Evolutionary conservation across 2,329 filamentous ascomycete genomes (phyloP).

Genomic region (Cryphonectria radicalis): DNA sequence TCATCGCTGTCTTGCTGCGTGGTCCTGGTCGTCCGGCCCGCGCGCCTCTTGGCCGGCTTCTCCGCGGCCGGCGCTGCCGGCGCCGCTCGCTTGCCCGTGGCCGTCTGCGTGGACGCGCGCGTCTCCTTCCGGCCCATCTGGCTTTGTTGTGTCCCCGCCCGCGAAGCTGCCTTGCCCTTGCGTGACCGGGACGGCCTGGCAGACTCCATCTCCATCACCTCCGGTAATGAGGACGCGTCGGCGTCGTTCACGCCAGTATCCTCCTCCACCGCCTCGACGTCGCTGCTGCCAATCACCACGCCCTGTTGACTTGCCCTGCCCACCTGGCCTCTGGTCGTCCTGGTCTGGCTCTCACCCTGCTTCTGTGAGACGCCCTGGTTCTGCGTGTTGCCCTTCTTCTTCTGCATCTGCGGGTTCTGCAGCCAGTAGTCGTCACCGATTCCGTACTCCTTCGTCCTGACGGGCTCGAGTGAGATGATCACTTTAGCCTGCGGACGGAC

Average conservation of each 20-base stretch:
- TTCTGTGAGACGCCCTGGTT: conserved; percentile 24
- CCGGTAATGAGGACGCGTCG: conserved; percentile 27
- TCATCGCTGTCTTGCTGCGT: conserved; percentile 37
- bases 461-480: conserved; percentile 74
- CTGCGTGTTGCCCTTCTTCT: conserved; percentile 36
- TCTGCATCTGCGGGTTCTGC: conserved; percentile 50
- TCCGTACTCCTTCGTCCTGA: conserved; percentile 71
- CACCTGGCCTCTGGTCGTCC: neutral
- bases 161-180: conserved; percentile 40
- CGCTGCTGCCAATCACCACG: conserved; percentile 44
- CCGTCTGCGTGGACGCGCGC: conserved; percentile 28
- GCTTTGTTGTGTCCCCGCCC: conserved; percentile 35
- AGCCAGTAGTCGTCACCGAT: conserved; percentile 80
- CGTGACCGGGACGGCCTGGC: conserved; percentile 37
- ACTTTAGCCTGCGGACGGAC: conserved; percentile 45
- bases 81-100: conserved; percentile 38
- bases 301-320: conserved; percentile 27
- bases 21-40: conserved; percentile 31
- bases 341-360: neutral
- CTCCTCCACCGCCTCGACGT: conserved; percentile 38
- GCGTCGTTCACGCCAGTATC: conserved; percentile 13
- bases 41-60: conserved; percentile 42
- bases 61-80: conserved; percentile 41
- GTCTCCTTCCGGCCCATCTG: conserved; percentile 32
- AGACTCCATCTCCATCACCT: conserved; percentile 31